Evolutionary conservation across 2,329 filamentous ascomycete species (phyloP).

Genomic region (Neophaeococcomyces mojaviensis): DNA sequence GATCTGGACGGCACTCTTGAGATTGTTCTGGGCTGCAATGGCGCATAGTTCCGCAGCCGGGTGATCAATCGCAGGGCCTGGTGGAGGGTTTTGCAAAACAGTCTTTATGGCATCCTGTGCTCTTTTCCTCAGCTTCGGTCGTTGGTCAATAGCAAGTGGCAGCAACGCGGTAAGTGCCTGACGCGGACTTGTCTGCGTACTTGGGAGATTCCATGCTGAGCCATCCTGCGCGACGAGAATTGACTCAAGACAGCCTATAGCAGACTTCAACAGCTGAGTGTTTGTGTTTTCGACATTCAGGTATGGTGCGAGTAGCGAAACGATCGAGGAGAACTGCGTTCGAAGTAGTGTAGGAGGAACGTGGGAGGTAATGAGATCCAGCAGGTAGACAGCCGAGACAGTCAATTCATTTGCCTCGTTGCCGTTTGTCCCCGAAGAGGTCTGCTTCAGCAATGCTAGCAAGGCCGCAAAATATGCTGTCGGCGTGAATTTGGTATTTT

Average conservation of each 20-base stretch:
- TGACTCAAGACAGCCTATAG: slow-evolving; percentile 90
- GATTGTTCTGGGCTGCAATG: slow-evolving; percentile 73
- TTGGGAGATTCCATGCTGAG: slow-evolving; percentile 76
- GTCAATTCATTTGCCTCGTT: slow-evolving; percentile 74
- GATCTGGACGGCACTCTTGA: slow-evolving; percentile 61
- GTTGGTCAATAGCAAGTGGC: slow-evolving; percentile 72
- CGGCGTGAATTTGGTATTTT: slow-evolving; percentile 72
- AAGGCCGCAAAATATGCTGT: slow-evolving; percentile 96
- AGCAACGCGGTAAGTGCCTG: slow-evolving; percentile 80
- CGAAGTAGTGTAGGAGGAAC: slow-evolving; percentile 80
- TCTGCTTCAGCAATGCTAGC: slow-evolving; percentile 75
- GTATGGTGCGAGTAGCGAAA: slow-evolving; percentile 76
- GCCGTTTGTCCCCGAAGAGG: slow-evolving; percentile 54
- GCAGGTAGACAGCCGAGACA: slow-evolving; percentile 83
- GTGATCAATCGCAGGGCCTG: slow-evolving; percentile 86
- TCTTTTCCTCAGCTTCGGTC: slow-evolving; percentile 89
- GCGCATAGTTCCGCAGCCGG: slow-evolving; percentile 95
- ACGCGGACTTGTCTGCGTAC: slow-evolving; percentile 75
- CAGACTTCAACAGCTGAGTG: slow-evolving; percentile 75
- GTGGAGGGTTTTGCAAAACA: slow-evolving; percentile 76
- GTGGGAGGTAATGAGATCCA: slow-evolving; percentile 82
- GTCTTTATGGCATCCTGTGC: slow-evolving; percentile 82
- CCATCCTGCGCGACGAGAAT: slow-evolving; percentile 82
- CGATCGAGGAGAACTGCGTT: slow-evolving; percentile 90
- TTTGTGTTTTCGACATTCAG: slow-evolving; percentile 74